phyloP scores from a whole-genome alignment of 1,284 basidiomycete genomes.

The Cryptococcus sp. region DNA sequence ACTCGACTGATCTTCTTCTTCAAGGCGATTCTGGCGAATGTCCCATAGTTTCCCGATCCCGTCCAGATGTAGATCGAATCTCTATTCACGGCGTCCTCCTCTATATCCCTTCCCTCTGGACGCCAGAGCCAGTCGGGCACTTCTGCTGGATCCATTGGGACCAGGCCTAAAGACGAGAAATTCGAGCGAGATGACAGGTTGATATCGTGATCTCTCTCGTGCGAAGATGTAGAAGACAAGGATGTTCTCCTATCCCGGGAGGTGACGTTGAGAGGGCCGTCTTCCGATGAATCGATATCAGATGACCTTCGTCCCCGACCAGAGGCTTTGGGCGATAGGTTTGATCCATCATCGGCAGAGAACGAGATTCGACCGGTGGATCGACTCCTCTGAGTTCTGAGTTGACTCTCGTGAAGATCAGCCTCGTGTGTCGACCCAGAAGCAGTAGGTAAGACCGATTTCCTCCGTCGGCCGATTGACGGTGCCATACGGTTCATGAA shows the following conservation, averaged over 20 bases:
- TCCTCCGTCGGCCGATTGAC: conserved; percentile 10
- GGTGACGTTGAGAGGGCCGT: conserved; percentile 8
- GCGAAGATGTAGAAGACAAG: conserved; percentile 39
- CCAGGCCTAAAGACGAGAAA: conserved; percentile 22
- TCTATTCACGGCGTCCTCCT: conserved; percentile 10
- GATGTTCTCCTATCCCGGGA: conserved; percentile 33
- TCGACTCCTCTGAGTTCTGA: conserved; percentile 14
- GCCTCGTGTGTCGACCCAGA: conserved; percentile 22
- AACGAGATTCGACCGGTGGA: conserved; percentile 3
- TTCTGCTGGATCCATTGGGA: conserved; percentile 30
- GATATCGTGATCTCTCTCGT: conserved; percentile 11
- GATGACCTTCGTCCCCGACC: conserved; percentile 12
- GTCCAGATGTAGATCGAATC: conserved; percentile 62
- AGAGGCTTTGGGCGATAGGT: conserved; percentile 6
- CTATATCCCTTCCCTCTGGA: neutral
- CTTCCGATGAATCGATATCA: conserved; percentile 26
- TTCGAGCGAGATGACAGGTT: conserved; percentile 18
- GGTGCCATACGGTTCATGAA: conserved; percentile 14
- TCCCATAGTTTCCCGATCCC: conserved; percentile 75
- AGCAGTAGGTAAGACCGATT: conserved; percentile 12
- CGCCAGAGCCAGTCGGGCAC: conserved; percentile 28
- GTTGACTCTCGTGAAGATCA: conserved; percentile 37
- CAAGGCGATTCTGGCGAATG: conserved; percentile 81
- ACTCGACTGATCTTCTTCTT: conserved; percentile 84
- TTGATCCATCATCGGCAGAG: conserved; percentile 7